Conservation (phyloP, 768 basidiomycete species). For the Lyophyllum atratum region DNA sequence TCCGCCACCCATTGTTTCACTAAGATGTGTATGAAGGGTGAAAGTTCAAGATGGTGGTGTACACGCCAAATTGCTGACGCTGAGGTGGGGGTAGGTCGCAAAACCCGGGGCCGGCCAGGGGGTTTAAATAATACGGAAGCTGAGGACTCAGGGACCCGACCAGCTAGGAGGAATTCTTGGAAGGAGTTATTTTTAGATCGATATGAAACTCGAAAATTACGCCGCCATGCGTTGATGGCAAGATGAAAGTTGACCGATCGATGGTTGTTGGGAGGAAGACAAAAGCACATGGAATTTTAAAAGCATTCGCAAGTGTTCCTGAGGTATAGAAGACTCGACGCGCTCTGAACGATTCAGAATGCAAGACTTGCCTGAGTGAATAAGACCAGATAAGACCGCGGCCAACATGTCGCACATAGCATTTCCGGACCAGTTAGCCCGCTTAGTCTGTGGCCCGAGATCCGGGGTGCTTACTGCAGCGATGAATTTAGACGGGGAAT, state of each 20-base stretch:
- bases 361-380: too few relatives aligned
- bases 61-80: constrained; percentile 2
- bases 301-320: too few relatives aligned
- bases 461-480: background rate
- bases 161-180: background rate
- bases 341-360: too few relatives aligned
- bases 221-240: background rate
- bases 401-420: too few relatives aligned
- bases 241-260: background rate
- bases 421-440: too few relatives aligned
- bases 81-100: constrained; percentile 5
- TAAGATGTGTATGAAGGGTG: background rate
- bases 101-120: background rate
- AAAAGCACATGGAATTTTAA: background rate
- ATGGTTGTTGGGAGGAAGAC: background rate
- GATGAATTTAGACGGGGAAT: background rate
- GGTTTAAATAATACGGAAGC: background rate
- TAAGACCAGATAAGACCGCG: too few relatives aligned
- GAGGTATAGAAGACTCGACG: too few relatives aligned
- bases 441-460: background rate
- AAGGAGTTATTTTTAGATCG: constrained; percentile 5
- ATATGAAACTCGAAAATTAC: background rate
- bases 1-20: constrained; percentile 26
- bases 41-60: background rate
- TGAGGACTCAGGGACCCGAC: background rate